Evolutionary conservation across 78 protist genomes (phyloP), one percentile per base, ranked within the genome.

Genomic region (Reticulomyxa filosa): DNA sequence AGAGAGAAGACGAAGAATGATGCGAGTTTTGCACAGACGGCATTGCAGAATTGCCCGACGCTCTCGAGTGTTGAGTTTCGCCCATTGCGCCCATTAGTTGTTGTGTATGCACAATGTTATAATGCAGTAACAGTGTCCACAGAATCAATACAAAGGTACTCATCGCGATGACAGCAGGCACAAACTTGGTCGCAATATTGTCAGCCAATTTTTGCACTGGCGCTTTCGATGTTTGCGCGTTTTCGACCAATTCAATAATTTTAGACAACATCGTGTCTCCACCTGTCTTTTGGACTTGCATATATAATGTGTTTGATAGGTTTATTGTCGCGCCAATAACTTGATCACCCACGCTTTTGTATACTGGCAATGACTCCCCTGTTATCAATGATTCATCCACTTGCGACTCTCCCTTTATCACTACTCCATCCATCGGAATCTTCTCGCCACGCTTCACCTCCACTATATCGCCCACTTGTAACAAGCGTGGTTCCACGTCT

Each of bases 321-420:
- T 69, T 66, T 46, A 93, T 4, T 3, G 96, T 79, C 33, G 94
- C 96, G 10, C 93, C 95, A 53, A 88, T 76, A 37, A 87, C 82
- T 8, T 8, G 13, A n/a, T 55, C 76, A n/a, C 82, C 89, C 0
- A 4, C 7, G 4, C 22, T 10, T 70, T 86, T 88, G 63, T 50
- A 1, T 0, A 73, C 80, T 1, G 91, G 93, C 46, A 69, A 10
- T 25, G 51, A 3, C 65, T 57, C 74, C 42, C 65, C 74, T 1
- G 98, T 90, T 34, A 93, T 52, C 84, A 84, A 64, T 11, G 87
- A n/a, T 65, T 90, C 94, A 38, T 90, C 91, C 17, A 90, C 53
- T 36, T 23, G 22, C 6, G 86, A 20, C 35, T 1, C 0, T 26
- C 88, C 84, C 5, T 8, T 1, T 13, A 70, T 33, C 4, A 83